Evolutionary conservation across 768 basidiomycete genomes (phyloP), one percentile per base, ranked within the genome.

Genomic region (Tulasnella sp.): DNA sequence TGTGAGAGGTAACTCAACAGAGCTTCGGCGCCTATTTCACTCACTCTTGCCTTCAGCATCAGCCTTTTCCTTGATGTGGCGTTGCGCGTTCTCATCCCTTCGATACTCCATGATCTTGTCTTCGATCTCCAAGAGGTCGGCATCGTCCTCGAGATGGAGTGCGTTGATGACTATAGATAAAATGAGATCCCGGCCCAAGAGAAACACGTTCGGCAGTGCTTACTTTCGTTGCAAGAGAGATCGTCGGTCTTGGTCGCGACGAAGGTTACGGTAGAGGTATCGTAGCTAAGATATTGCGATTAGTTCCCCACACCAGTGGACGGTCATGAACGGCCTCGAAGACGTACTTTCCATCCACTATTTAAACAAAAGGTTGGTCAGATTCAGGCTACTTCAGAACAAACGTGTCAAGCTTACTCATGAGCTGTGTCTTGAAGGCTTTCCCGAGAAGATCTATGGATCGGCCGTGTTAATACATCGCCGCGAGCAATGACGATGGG

Each of bases 181-280:
- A n/a, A 64, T 42, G 31, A 44, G 41, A 18, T 50, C 31, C 12
- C 24, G n/a, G n/a, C 60, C 11, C 24, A 24, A 31, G 60, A 31
- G 12, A 28, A 64, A 64, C 60, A 24, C 7, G 24, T 50, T 22
- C 48, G 18, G 22, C 8, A 24, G 20, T 28, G 7, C 75, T 76
- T 20, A 76, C 75, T 74, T 74, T 79, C 78, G 24, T 72, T 48
- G 44, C 78, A 79, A 16, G 42, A 76, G 11, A 92, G 88, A 81
- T 92, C 91, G 78, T 92, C 91, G 79, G 90, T 90, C 84, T 92
- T 92, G 82, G 89, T 90, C 9, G 91, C 91, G 75, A 92, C 89
- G 85, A 92, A 92, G 1, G 91, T 91, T 80, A 92, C 91, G 18
- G 90, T 86, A 80, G 89, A 87, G 28, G 87, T 89, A 80, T 91